phyloP scores from a whole-genome alignment of 202 grass and related monocot species.

The Hordeum pubiflorum region DNA sequence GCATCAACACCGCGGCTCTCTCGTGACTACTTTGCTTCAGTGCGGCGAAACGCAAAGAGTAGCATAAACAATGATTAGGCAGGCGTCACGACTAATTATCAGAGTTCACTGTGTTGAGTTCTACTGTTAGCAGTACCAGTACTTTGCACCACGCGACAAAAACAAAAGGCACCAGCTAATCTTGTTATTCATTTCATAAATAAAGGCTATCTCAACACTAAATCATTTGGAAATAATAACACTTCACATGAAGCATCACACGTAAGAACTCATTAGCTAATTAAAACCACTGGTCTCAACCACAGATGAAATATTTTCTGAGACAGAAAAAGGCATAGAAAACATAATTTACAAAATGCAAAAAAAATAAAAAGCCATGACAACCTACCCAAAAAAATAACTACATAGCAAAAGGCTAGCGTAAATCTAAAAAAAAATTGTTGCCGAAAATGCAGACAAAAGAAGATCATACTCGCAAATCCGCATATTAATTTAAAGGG shows the following conservation, averaged over 20 bases:
- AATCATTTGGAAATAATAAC: not conserved
- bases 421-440: not conserved
- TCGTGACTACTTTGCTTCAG: constrained; percentile 34
- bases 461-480: not conserved
- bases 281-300: no score
- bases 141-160: not conserved
- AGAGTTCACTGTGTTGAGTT: not conserved
- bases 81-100: not conserved
- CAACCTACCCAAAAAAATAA: not conserved
- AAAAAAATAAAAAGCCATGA: no score
- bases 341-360: no score
- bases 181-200: no score
- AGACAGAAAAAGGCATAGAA: no score
- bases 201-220: no score
- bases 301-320: no score
- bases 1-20: constrained; percentile 23
- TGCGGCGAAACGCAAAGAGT: constrained; percentile 28
- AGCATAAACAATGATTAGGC: constrained; percentile 10
- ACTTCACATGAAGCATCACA: not conserved
- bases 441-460: not conserved
- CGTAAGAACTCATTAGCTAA: no score
- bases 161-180: not conserved
- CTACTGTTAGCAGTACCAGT: not conserved
- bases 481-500: no score
- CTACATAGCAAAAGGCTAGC: not conserved